Conservation (phyloP, 192 early-diverging fungal species). For the Entomortierella chlamydospora region DNA sequence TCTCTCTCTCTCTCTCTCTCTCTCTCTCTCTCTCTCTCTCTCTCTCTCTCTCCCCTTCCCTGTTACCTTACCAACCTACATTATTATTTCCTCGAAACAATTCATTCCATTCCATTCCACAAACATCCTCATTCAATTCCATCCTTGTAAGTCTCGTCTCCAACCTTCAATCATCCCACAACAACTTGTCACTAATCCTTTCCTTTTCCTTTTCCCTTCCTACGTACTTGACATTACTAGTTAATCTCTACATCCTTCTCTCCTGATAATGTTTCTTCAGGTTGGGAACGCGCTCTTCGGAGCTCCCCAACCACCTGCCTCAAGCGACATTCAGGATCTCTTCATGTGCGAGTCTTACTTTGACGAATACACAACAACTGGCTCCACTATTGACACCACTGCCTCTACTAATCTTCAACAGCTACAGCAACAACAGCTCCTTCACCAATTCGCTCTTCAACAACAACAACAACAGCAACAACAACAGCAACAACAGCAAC, state of each 20-base stretch:
- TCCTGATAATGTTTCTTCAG: conserved; percentile 37
- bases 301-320: conserved; percentile 8
- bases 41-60: too few relatives aligned
- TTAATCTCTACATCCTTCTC: neutral
- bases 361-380: conserved; percentile 54
- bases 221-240: neutral
- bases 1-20: too few relatives aligned
- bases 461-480: conserved; percentile 41
- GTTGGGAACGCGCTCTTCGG: conserved; percentile 39
- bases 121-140: too few relatives aligned
- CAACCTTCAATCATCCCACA: too few relatives aligned
- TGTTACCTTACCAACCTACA: too few relatives aligned
- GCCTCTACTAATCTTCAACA: conserved; percentile 9
- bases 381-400: conserved; percentile 14
- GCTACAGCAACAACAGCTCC: conserved; percentile 10
- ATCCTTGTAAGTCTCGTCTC: too few relatives aligned
- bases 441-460: conserved; percentile 28
- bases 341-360: conserved; percentile 59
- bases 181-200: conserved; percentile 12
- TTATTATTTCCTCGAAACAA: too few relatives aligned
- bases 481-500: conserved; percentile 38
- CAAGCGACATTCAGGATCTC: conserved; percentile 47
- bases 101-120: too few relatives aligned
- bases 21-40: too few relatives aligned
- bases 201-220: neutral